These are phyloP conservation scores for Saitozyma sp. DNA, from an alignment of 768 basidiomycete genomes.

Conservation along the genomic window DNA sequence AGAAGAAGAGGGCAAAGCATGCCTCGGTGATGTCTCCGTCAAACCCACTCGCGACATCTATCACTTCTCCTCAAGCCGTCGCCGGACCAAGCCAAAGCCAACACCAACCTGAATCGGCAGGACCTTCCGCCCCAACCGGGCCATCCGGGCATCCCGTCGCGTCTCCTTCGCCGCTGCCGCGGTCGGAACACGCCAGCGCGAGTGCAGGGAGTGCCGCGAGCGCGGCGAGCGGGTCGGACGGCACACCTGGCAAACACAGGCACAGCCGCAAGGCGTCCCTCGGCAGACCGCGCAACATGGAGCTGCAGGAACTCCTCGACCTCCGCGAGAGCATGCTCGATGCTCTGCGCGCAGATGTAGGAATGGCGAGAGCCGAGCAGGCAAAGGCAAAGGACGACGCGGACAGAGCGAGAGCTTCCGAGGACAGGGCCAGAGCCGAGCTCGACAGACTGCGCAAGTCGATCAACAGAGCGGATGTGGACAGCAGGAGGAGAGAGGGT, in stretches of 20 bases:
- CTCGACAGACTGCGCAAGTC: constrained; percentile 12
- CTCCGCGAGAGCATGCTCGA: constrained; percentile 39
- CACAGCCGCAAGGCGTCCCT: constrained; percentile 14
- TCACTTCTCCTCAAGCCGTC: too few species aligned
- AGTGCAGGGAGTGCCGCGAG: too few species aligned
- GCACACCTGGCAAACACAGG: background rate
- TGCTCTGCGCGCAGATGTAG: constrained; percentile 38
- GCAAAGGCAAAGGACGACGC: constrained; percentile 37
- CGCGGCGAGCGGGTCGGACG: background rate
- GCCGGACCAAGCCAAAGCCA: too few species aligned
- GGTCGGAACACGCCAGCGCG: too few species aligned
- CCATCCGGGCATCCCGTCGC: background rate
- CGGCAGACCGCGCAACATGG: constrained; percentile 16
- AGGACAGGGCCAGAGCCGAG: constrained; percentile 28
- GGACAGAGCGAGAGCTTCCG: constrained; percentile 12
- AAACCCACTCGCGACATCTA: too few species aligned
- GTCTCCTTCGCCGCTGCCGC: constrained; percentile 3
- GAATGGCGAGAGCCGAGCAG: constrained; percentile 38
- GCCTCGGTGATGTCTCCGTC: too few species aligned
- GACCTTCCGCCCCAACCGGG: too few species aligned
- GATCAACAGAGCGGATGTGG: constrained; percentile 4
- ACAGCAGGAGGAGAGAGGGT: constrained; percentile 14
- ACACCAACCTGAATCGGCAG: too few species aligned
- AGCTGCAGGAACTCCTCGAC: constrained; percentile 37
- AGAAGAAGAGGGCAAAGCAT: constrained; percentile 26